These are phyloP conservation scores for Arabidopsis suecica DNA, from an alignment of 345 rosid genomes.

Conservation along the genomic window DNA sequence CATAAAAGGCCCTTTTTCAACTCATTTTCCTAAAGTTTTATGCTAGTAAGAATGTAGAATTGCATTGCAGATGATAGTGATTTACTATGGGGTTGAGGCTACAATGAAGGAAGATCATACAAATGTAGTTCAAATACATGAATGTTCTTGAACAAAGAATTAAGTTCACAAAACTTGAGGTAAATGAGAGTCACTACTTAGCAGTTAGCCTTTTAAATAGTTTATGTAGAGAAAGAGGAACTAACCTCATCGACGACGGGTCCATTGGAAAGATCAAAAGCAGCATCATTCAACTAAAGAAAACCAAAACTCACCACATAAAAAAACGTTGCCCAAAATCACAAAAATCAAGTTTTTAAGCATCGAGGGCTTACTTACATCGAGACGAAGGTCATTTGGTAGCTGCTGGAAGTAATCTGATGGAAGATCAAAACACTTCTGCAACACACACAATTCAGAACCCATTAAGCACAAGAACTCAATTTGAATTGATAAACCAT, in stretches of 20 bases:
- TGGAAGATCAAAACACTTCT: slow-evolving; percentile 87
- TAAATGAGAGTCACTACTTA: background rate
- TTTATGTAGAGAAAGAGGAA: background rate
- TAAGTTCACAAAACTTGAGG: background rate
- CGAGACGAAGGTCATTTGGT: slow-evolving; percentile 82
- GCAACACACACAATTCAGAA: slow-evolving; percentile 40
- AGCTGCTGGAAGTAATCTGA: slow-evolving; percentile 71
- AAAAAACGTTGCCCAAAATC: background rate
- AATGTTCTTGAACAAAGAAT: background rate
- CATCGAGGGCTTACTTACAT: slow-evolving; percentile 52
- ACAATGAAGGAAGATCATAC: background rate
- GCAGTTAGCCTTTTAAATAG: background rate
- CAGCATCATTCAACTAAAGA: slow-evolving; percentile 86
- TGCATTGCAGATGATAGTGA: background rate
- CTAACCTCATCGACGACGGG: slow-evolving; percentile 78
- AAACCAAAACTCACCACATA: background rate
- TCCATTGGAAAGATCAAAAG: slow-evolving; percentile 95
- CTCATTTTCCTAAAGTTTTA: too few relatives aligned
- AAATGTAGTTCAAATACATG: background rate
- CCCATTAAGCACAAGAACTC: background rate
- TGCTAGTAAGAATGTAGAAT: background rate
- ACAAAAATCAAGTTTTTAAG: background rate
- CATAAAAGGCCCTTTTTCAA: too few relatives aligned
- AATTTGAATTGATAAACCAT: background rate
- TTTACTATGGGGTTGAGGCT: background rate